Evolutionary conservation across 768 basidiomycete species (phyloP), one percentile per base, ranked within the genome.

Genomic region (Crepidotus variabilis): DNA sequence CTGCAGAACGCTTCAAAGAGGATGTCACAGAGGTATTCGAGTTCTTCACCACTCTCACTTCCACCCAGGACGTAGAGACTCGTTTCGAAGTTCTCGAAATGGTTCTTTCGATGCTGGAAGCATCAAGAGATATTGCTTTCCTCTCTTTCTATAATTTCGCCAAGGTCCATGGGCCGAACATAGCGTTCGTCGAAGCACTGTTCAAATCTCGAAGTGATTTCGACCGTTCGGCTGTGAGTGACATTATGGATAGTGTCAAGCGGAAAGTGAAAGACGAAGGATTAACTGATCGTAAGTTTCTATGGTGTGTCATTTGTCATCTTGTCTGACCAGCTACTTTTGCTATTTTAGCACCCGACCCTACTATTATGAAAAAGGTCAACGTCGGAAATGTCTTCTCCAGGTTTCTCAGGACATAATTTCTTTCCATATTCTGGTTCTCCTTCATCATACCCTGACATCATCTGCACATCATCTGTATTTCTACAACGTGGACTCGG

Each of bases 101-200:
- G 77, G 82, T 94, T 36, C 75, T 93, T 21, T 78, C 85, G 3
- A 80, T 98, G 67, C 74, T 97, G 33, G 87, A 91, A 57, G 92
- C 95, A 1, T 91, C 89, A 43, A 89, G 89, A 73, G 88, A 89
- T 59, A 83, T 98, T 71, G 87, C 88, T 2, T 96, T 96, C 77
- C 74, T 98, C 54, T 94, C 94, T 10, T 97, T 90, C 71, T 97
- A 91, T 87, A 77, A 84, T 3, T 98, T 99, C 70, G 95, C 94
- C 16, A 92, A 92, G 65, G 85, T 88, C 21, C 90, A 96, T 70
- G 97, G 97, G 4, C 94, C 96, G 22, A 94, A 95, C 63, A 79
- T 97, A 43, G 79, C 85, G 1, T 98, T 97, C 65, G 88, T 97
- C 28, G 96, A 98, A 68, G 84, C 87, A 8, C 66, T 99, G 47